Evolutionary conservation across 2,329 filamentous ascomycete genomes (phyloP), one percentile per base, ranked within the genome.

Genomic region (Allantophomopsis lycopodina): DNA sequence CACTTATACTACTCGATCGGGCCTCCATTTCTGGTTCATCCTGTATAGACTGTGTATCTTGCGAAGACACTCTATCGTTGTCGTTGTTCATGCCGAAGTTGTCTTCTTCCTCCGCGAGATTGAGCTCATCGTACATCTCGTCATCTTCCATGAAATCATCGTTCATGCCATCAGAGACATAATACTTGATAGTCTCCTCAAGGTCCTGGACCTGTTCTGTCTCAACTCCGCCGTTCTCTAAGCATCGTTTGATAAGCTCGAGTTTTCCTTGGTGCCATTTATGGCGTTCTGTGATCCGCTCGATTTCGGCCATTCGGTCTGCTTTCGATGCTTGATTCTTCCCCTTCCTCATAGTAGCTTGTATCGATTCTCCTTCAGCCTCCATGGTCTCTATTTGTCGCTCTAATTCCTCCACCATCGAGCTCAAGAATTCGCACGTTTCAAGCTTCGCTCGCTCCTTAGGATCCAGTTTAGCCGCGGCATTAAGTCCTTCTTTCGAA

Each of bases 251-350:
- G 53, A 96, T 77, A 42, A 96, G 70, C 62, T 98, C 91, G 46
- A 98, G 70, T 58, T 94, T 94, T 47, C 78, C 76, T 56, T 94
- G 83, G 57, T 98, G 91, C 83, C 86, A 96, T 62, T 94, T 95
- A 68, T 96, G 89, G 51, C 83, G 78, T 59, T 98, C 91, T 50
- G 88, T 86, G 52, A 80, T 69, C 44, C 73, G 69, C 54, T 94
- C 83, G 48, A 98, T 81, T 56, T 91, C 83, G 40, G 85, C 76
- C 65, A 96, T 79, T 43, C 89, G 79, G 48, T 94, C 89, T 3
- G 83, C 79, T 61, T 93, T 95, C 48, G 73, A 69, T 35, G 68
- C 71, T 50, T 93, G 84, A 59, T 82, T 85, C 67, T 95, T 96
- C 55, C 87, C 84, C 66, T 94, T 95, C 68, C 95, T 96, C 68